Evolutionary conservation across 192 early-diverging fungal genomes (phyloP).

Genomic region (Dissophora ornata): DNA sequence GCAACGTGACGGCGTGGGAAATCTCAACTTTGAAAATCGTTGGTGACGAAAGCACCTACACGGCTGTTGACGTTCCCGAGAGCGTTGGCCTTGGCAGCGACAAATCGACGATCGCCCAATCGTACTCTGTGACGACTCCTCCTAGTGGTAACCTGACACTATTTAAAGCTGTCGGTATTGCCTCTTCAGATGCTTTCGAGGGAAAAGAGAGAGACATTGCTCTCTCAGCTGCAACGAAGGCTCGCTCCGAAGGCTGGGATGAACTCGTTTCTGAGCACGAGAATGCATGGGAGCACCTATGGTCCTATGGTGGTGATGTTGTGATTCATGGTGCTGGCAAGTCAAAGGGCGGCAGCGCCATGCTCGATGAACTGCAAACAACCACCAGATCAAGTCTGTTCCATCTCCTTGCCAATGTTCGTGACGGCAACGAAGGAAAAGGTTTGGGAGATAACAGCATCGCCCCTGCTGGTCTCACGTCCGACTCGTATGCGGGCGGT

Average conservation of each 20-base stretch:
- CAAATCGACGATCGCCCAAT: conserved; percentile 30
- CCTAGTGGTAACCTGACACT: conserved; percentile 16
- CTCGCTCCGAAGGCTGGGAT: conserved; percentile 37
- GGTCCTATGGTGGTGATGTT: conserved; percentile 47
- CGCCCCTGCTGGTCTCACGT: conserved; percentile 47
- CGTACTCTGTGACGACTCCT: conserved; percentile 25
- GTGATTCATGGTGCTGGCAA: conserved; percentile 40
- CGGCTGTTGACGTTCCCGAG: conserved; percentile 22
- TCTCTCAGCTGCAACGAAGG: conserved; percentile 29
- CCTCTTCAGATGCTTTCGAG: conserved; percentile 47
- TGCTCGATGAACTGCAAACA: conserved; percentile 36
- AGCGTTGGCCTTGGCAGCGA: conserved; percentile 34
- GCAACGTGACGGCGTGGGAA: conserved; percentile 52
- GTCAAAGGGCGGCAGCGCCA: conserved; percentile 1
- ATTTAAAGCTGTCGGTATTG: conserved; percentile 46
- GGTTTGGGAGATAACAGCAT: conserved; percentile 54
- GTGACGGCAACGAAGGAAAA: conserved; percentile 30
- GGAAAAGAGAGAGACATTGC: conserved; percentile 30
- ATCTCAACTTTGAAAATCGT: conserved; percentile 29
- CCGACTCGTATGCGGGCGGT: conserved; percentile 51
- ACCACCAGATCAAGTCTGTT: conserved; percentile 40
- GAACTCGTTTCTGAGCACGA: conserved; percentile 23
- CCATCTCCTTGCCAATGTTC: conserved; percentile 43
- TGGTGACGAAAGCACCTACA: conserved; percentile 1
- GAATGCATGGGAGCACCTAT: conserved; percentile 42